phyloP scores from a whole-genome alignment of 2,329 filamentous ascomycete genomes.

The Fonsecaea monophora region DNA sequence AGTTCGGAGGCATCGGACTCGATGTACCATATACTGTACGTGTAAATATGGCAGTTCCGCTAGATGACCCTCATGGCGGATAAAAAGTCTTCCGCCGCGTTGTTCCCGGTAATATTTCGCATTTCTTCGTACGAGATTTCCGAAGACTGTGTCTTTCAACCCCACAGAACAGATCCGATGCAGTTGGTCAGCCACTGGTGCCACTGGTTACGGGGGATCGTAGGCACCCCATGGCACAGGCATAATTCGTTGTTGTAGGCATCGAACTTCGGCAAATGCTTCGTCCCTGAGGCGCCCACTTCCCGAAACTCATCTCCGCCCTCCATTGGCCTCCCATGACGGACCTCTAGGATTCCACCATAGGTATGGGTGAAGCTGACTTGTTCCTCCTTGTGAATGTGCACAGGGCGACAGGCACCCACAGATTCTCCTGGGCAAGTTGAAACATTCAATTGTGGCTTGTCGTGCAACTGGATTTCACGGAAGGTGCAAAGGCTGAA shows the following conservation, averaged over 20 bases:
- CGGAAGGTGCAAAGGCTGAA: not conserved
- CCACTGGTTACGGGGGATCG: not conserved
- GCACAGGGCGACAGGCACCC: not conserved
- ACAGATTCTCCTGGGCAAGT: not conserved
- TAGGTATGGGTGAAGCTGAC: not conserved
- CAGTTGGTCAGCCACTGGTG: not conserved
- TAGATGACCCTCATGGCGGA: not conserved
- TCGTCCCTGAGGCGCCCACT: not conserved
- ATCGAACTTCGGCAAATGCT: slow-evolving; percentile 1
- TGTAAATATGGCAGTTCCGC: not conserved
- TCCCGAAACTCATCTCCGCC: not conserved
- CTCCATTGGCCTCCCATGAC: not conserved
- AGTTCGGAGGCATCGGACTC: slow-evolving; percentile 14
- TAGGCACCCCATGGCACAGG: not conserved
- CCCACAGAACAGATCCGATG: slow-evolving; percentile 2
- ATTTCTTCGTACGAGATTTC: no score
- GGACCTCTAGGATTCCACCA: not conserved
- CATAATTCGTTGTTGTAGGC: not conserved
- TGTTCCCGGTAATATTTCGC: no score
- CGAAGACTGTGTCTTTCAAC: not conserved
- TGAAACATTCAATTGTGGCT: not conserved
- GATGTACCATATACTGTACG: not conserved
- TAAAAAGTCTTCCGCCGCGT: not conserved
- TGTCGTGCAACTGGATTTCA: not conserved
- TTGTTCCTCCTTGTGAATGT: not conserved